A percentile compares a stretch with the other conserved stretches of the same genome.
Conservation (phyloP, 2,329 filamentous ascomycete genomes). For the Arthrobotrys entomopaga region DNA sequence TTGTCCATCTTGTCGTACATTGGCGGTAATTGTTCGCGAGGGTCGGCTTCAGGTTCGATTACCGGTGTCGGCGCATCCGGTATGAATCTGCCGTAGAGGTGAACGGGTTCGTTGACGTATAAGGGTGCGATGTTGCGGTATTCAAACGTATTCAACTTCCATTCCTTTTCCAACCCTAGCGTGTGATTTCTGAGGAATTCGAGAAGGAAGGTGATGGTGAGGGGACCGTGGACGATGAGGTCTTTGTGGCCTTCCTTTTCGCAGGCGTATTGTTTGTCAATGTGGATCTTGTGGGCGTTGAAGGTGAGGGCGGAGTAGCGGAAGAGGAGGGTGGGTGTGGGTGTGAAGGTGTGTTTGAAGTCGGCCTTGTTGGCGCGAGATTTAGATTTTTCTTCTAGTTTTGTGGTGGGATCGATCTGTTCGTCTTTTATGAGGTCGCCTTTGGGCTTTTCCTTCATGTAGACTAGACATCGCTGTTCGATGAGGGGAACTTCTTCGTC, state of each 20-base stretch:
- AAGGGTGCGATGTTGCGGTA: constrained; percentile 86
- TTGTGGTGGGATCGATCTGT: constrained; percentile 50
- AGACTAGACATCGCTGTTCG: constrained; percentile 72
- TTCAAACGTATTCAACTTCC: constrained; percentile 69
- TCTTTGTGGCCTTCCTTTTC: constrained; percentile 78
- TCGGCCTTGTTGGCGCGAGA: constrained; percentile 63
- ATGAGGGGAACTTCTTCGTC: constrained; percentile 64
- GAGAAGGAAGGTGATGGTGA: constrained; percentile 81
- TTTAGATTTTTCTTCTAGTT: constrained; percentile 23
- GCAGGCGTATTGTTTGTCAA: constrained; percentile 77
- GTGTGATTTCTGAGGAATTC: constrained; percentile 72
- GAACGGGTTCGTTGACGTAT: constrained; percentile 77
- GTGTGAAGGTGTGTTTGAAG: constrained; percentile 71
- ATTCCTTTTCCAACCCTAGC: constrained; percentile 58
- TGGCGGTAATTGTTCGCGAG: constrained; percentile 26
- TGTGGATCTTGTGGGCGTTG: constrained; percentile 91
- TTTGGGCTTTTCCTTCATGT: constrained; percentile 66
- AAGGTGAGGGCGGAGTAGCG: constrained; percentile 90
- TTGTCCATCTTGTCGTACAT: constrained; percentile 50
- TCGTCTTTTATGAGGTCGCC: constrained; percentile 6
- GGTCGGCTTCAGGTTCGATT: constrained; percentile 12
- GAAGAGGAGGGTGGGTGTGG: constrained; percentile 79
- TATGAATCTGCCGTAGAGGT: constrained; percentile 72
- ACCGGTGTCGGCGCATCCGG: constrained; percentile 37
- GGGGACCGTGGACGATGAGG: constrained; percentile 85